A percentile compares a stretch with the other conserved stretches of the same genome.
Conservation (phyloP, 169 alveolate species). For the Babesia ovata region DNA sequence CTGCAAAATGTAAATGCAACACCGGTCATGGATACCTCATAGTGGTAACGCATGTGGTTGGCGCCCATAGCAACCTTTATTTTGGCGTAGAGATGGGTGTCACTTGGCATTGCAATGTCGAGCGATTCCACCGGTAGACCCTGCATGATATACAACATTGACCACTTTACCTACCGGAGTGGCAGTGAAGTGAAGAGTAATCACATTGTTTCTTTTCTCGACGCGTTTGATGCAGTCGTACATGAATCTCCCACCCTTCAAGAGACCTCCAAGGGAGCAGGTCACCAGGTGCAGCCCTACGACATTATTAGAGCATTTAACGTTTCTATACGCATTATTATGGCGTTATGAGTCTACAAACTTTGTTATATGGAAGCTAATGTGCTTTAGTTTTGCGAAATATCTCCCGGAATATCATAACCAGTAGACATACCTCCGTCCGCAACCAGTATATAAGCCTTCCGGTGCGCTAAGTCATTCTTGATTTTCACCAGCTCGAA, state of each 20-base stretch:
- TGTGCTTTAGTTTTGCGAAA: not conserved
- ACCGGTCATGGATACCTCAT: conserved; percentile 7
- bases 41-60: conserved; percentile 5
- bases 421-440: conserved; percentile 42
- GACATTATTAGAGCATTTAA: not conserved
- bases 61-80: conserved; percentile 40
- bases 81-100: conserved; percentile 40
- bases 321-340: not conserved
- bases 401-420: not conserved
- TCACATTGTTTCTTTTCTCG: not conserved
- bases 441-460: conserved; percentile 55
- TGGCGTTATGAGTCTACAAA: not conserved
- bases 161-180: not conserved
- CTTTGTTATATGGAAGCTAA: not conserved
- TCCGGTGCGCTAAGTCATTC: conserved; percentile 32
- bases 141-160: not conserved
- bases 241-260: conserved; percentile 47
- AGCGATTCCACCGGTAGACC: conserved; percentile 7
- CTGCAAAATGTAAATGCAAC: not conserved
- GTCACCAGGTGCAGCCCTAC: conserved; percentile 58
- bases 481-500: conserved; percentile 67
- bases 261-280: conserved; percentile 43
- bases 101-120: conserved; percentile 44
- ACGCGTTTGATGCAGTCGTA: conserved; percentile 26
- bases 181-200: not conserved